Evolutionary conservation across 1,284 basidiomycete genomes (phyloP).

Genomic region (Malassezia equina): DNA sequence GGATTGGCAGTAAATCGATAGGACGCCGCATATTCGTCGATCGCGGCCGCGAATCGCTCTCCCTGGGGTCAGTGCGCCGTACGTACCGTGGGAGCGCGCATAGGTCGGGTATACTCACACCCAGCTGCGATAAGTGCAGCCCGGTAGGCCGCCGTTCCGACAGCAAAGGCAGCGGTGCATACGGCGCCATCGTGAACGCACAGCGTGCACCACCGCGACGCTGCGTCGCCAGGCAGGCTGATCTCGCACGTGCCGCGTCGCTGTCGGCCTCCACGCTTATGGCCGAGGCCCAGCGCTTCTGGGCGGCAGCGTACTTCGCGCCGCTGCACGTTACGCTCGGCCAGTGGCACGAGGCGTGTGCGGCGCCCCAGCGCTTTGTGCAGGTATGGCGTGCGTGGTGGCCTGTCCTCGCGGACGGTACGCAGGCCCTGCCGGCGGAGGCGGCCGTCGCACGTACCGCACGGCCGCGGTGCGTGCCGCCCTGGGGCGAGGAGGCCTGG

Average conservation of each 20-base stretch:
- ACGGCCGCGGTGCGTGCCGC: not conserved
- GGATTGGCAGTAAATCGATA: not conserved
- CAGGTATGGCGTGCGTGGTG: not conserved
- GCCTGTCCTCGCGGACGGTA: conserved; percentile 2
- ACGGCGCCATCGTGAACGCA: not conserved
- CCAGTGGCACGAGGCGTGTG: not conserved
- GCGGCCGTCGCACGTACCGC: not conserved
- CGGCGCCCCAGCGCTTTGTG: conserved; percentile 1
- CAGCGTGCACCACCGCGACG: not conserved
- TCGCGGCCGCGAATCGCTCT: not conserved
- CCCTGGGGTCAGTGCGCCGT: not conserved
- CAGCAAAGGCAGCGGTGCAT: not conserved
- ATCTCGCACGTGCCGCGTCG: not conserved
- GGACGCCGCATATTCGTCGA: conserved; percentile 8
- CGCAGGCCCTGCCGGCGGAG: not conserved
- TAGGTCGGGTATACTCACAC: not conserved
- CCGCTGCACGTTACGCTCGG: conserved; percentile 1
- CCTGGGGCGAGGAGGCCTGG: not conserved
- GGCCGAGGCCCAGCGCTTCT: conserved; percentile 1
- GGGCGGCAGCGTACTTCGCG: conserved; percentile 6
- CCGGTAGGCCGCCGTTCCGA: not conserved
- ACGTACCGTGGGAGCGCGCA: not conserved
- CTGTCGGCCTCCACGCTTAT: not conserved
- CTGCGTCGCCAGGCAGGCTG: not conserved
- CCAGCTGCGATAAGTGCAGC: not conserved